phyloP scores from a whole-genome alignment of 352 stramenopile genomes.

The Pythium aristosporum region DNA sequence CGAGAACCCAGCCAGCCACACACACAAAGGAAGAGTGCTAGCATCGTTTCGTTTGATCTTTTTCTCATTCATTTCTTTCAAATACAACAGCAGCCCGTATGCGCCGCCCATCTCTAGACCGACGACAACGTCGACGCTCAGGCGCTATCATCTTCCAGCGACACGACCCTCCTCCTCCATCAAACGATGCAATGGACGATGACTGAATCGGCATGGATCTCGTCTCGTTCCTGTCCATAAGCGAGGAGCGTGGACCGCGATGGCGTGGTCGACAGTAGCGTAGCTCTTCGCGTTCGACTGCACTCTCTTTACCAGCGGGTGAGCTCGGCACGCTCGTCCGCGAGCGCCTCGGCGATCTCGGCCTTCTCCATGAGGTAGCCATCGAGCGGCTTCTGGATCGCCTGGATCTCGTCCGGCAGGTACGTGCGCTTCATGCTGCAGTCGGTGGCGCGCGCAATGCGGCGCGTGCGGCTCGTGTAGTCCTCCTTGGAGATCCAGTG shows the following conservation, averaged over 20 bases:
- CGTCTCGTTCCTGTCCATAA: too few relatives aligned
- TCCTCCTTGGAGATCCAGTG: conserved; percentile 80
- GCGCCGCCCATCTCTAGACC: not conserved
- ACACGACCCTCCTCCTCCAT: not conserved
- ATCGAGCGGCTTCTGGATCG: conserved; percentile 82
- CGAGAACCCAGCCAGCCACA: not conserved
- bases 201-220: not conserved
- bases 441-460: conserved; percentile 78
- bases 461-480: conserved; percentile 73
- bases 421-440: conserved; percentile 85
- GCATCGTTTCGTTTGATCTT: not conserved
- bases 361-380: conserved; percentile 68
- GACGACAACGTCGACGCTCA: not conserved
- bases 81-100: conserved; percentile 13
- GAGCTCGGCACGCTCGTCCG: conserved; percentile 70
- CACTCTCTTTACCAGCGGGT: conserved; percentile 71
- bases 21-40: not conserved
- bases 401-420: conserved; percentile 84
- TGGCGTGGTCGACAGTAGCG: not conserved
- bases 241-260: too few relatives aligned
- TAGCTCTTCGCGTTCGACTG: not conserved
- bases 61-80: conserved; percentile 23
- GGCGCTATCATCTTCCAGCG: not conserved
- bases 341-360: conserved; percentile 54
- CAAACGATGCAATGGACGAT: not conserved